Conservation (phyloP, 2,329 filamentous ascomycete genomes). For the Emmonsiellopsis sp. region DNA sequence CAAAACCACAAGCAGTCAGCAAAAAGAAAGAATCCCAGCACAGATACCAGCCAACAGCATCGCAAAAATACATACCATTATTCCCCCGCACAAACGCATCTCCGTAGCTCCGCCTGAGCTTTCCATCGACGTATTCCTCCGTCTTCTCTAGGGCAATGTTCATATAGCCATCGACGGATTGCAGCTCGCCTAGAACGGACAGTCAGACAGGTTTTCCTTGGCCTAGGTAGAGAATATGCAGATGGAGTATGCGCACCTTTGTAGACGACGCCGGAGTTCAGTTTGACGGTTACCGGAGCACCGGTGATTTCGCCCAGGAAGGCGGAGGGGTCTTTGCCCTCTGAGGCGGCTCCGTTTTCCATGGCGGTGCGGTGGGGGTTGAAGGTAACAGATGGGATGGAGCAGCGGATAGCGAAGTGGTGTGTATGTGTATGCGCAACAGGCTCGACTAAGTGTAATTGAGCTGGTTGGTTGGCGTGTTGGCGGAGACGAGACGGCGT, state of each 20-base stretch:
- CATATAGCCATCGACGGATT: conserved; percentile 98
- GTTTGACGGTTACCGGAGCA: conserved; percentile 86
- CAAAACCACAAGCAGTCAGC: background rate
- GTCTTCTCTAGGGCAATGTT: conserved; percentile 98
- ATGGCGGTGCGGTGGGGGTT: conserved; percentile 36
- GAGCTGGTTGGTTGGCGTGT: no score
- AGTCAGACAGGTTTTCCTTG: background rate
- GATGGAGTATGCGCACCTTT: conserved; percentile 53
- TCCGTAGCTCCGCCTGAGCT: conserved; percentile 72
- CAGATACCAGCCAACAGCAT: background rate
- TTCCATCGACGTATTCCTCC: conserved; percentile 79
- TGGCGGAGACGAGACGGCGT: no score
- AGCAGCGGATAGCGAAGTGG: background rate
- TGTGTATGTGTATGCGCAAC: no score
- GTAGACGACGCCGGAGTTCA: conserved; percentile 98
- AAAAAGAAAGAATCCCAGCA: background rate
- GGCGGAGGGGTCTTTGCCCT: conserved; percentile 84
- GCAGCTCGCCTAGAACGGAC: conserved; percentile 64
- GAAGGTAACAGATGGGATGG: background rate
- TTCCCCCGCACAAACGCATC: conserved; percentile 95
- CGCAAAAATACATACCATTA: conserved; percentile 54
- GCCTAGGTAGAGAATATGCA: background rate
- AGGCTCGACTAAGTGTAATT: no score
- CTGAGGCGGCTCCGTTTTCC: conserved; percentile 62
- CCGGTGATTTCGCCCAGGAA: conserved; percentile 94